phyloP scores from a whole-genome alignment of 2,329 filamentous ascomycete genomes.

The Dothidotthia symphoricarpi region DNA sequence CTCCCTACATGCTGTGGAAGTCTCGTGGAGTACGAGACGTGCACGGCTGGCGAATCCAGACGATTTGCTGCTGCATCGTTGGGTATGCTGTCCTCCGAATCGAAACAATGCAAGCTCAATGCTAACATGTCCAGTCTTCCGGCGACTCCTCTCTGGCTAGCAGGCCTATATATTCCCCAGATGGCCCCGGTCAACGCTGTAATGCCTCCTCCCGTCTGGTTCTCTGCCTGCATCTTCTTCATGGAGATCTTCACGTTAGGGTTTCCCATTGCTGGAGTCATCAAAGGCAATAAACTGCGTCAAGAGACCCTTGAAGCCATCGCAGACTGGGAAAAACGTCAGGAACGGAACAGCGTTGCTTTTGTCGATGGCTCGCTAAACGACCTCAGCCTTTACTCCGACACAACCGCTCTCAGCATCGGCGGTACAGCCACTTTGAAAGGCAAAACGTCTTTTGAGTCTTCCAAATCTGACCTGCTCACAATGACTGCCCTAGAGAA shows the following conservation, averaged over 20 bases:
- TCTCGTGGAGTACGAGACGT: constrained; percentile 35
- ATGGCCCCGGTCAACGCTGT: constrained; percentile 27
- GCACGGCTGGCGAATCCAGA: constrained; percentile 35
- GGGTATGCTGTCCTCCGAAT: constrained; percentile 20
- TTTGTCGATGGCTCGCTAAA: constrained; percentile 11
- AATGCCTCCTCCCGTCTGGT: constrained; percentile 32
- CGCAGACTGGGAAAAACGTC: constrained; percentile 34
- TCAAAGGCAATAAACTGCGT: constrained; percentile 26
- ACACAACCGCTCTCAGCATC: constrained; percentile 19
- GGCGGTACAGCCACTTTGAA: constrained; percentile 7
- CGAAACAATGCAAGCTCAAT: not conserved
- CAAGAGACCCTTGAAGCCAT: constrained; percentile 37
- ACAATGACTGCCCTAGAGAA: constrained; percentile 38
- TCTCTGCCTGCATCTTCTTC: constrained; percentile 33
- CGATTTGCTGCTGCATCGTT: constrained; percentile 34
- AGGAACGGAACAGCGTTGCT: constrained; percentile 9
- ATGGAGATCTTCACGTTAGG: constrained; percentile 34
- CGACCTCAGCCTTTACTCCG: constrained; percentile 15
- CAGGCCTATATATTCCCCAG: constrained; percentile 31
- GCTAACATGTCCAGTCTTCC: constrained; percentile 24
- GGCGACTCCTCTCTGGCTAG: constrained; percentile 36
- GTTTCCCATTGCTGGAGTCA: constrained; percentile 32
- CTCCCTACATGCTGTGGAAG: constrained; percentile 37
- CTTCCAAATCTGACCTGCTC: constrained; percentile 31
- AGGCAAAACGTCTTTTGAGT: constrained; percentile 25